Percentiles rank a stretch among this genome's conserved stretches.
phyloP scores from a whole-genome alignment of 352 stramenopile genomes.

The Globisporangium sylvaticum region DNA sequence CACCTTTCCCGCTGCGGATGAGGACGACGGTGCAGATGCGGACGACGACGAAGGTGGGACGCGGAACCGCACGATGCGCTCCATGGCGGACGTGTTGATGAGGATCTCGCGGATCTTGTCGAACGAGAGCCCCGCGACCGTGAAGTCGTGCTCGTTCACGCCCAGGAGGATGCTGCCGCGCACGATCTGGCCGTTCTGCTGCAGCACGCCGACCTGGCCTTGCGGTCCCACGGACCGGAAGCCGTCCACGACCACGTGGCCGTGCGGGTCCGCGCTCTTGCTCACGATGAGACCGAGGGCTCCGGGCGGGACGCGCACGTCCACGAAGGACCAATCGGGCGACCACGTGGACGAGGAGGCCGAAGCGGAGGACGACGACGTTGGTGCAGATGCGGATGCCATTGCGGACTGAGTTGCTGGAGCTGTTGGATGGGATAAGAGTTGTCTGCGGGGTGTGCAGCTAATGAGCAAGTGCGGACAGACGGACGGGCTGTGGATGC shows the following conservation, averaged over 20 bases:
- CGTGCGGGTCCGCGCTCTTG: constrained; percentile 32
- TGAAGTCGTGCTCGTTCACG: constrained; percentile 75
- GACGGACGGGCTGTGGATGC: background rate
- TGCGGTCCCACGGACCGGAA: constrained; percentile 56
- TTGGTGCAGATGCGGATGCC: background rate
- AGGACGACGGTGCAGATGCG: background rate
- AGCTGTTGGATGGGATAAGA: background rate
- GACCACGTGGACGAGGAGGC: constrained; percentile 12
- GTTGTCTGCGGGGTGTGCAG: background rate
- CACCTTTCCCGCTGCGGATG: background rate
- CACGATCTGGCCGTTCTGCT: constrained; percentile 35
- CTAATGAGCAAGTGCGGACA: background rate
- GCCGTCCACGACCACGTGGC: constrained; percentile 65
- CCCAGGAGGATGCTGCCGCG: constrained; percentile 50
- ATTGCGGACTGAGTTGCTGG: background rate
- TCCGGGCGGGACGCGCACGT: constrained; percentile 60
- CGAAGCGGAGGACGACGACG: background rate
- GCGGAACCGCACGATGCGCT: constrained; percentile 61
- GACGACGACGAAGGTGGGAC: constrained; percentile 37
- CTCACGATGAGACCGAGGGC: constrained; percentile 78
- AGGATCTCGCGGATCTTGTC: constrained; percentile 71
- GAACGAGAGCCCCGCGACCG: constrained; percentile 42
- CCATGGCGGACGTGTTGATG: constrained; percentile 47
- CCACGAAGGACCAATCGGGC: constrained; percentile 37
- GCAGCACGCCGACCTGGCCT: constrained; percentile 37